Evolutionary conservation across 2,329 filamentous ascomycete species (phyloP), one percentile per base, ranked within the genome.

Genomic region (Rhynchosporium secalis): DNA sequence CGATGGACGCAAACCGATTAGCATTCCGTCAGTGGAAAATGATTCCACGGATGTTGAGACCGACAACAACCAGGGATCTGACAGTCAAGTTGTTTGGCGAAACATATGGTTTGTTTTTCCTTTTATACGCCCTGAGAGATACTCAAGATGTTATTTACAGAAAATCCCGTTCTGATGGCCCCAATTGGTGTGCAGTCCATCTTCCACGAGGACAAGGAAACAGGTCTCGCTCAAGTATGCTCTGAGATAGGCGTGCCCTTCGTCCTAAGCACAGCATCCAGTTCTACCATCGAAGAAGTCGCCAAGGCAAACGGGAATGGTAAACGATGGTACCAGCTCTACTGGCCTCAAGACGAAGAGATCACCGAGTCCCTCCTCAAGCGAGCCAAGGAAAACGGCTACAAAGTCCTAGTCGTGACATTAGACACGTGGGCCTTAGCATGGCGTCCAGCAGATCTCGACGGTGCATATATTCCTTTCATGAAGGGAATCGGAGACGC

Each of bases 311-410:
- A 81, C 56, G 82, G 81, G 0, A 75, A 81, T 4, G 83, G 84
- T 0, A 78, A 81, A 38, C 78, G 87, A 10, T 92, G 87, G 87
- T 92, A 82, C 72, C 89, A 92, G 72, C 80, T 92, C 0, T 92
- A 92, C 76, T 91, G 88, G 86, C 88, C 89, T 0, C 76, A 80
- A 26, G 82, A 84, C 60, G 81, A 91, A 58, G 83, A 86, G 3
- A 78, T 91, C 60, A 91, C 88, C 0, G 76, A 81, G 0, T 88
- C 84, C 1, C 76, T 92, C 15, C 78, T 92, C 4, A 71, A 75
- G 1, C 80, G 88, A 0, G 89, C 88, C 0, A 85, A 84, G 70
- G 78, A 75, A 0, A 81, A 78, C 38, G 88, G 88, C 0, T 92
- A 81, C 75, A 80, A 79, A 40, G 86, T 86, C 0, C 78, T 92